phyloP scores from a whole-genome alignment of 768 basidiomycete species.

The Mycena polygramma region DNA sequence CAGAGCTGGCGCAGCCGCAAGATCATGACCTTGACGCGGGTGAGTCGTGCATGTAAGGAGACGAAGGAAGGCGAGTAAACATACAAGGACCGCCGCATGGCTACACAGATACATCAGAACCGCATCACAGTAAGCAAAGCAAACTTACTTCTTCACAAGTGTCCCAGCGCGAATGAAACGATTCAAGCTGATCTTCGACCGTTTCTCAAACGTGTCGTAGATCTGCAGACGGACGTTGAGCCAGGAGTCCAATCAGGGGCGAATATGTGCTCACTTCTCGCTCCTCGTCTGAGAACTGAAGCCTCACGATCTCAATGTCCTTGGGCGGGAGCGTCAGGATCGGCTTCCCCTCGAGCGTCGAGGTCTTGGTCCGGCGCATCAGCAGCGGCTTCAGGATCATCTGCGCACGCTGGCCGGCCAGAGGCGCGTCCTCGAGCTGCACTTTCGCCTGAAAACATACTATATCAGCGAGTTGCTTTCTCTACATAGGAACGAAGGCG shows the following conservation, averaged over 20 bases:
- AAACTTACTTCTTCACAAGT: conserved; percentile 75
- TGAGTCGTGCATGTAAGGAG: neutral
- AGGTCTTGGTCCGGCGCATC: conserved; percentile 81
- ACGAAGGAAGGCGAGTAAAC: conserved; percentile 8
- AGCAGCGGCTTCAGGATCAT: conserved; percentile 75
- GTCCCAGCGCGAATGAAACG: conserved; percentile 75
- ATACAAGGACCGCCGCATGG: conserved; percentile 62
- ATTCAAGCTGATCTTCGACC: conserved; percentile 67
- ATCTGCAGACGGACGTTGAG: conserved; percentile 50
- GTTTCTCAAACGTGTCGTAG: conserved; percentile 70
- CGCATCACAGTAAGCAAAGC: neutral
- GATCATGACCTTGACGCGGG: conserved; percentile 69
- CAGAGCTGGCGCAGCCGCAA: conserved; percentile 82
- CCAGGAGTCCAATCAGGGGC: neutral
- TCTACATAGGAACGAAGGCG: neutral
- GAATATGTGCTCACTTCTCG: conserved; percentile 78
- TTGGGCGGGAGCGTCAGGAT: conserved; percentile 75
- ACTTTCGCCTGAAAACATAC: conserved; percentile 56
- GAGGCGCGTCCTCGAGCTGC: conserved; percentile 68
- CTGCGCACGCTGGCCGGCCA: conserved; percentile 77
- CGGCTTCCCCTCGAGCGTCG: conserved; percentile 74
- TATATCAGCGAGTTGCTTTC: neutral
- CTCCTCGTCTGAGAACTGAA: conserved; percentile 80
- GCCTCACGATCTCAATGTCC: conserved; percentile 67
- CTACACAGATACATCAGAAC: conserved; percentile 43